A percentile compares a stretch with the other conserved stretches of the same genome.
Conservation (phyloP, 1,284 basidiomycete genomes). For the Rugosomyces carneus region DNA sequence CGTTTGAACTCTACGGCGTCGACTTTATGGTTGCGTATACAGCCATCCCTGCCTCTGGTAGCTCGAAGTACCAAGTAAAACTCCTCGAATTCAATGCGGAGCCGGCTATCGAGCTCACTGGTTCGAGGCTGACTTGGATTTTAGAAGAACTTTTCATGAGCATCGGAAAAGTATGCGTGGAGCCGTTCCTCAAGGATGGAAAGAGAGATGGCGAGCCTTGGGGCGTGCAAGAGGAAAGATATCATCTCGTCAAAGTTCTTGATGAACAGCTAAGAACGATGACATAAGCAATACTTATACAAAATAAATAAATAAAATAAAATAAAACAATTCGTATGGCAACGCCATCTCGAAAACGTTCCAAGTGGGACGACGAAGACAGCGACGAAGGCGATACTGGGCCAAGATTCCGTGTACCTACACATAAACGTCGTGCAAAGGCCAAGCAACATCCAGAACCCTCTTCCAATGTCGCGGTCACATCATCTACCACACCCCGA, state of each 20-base stretch:
- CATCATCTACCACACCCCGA: slow-evolving; percentile 9
- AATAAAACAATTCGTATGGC: slow-evolving; percentile 7
- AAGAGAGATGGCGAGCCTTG: slow-evolving; percentile 20
- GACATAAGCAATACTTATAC: too few relatives aligned
- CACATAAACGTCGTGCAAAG: slow-evolving; percentile 44
- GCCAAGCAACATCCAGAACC: slow-evolving; percentile 22
- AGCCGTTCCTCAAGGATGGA: slow-evolving; percentile 54
- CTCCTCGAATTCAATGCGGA: slow-evolving; percentile 93
- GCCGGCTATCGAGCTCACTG: slow-evolving; percentile 93
- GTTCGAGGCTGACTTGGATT: slow-evolving; percentile 75
- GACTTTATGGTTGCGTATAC: slow-evolving; percentile 79
- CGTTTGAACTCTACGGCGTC: slow-evolving; percentile 92
- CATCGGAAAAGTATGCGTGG: slow-evolving; percentile 64
- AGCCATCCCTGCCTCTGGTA: slow-evolving; percentile 10
- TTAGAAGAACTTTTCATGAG: slow-evolving; percentile 76
- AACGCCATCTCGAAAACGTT: slow-evolving; percentile 47
- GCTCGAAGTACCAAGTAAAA: slow-evolving; percentile 52
- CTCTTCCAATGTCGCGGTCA: background rate
- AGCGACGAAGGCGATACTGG: slow-evolving; percentile 37
- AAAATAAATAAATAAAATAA: background rate
- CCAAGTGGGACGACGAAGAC: slow-evolving; percentile 62
- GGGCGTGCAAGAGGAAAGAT: slow-evolving; percentile 31
- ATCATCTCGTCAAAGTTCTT: slow-evolving; percentile 50
- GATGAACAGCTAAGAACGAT: slow-evolving; percentile 34
- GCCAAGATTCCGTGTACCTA: slow-evolving; percentile 26